Base-by-base conservation (phyloP, 371 early-diverging fungal species). In the Apophysomyces elegans region DNA sequence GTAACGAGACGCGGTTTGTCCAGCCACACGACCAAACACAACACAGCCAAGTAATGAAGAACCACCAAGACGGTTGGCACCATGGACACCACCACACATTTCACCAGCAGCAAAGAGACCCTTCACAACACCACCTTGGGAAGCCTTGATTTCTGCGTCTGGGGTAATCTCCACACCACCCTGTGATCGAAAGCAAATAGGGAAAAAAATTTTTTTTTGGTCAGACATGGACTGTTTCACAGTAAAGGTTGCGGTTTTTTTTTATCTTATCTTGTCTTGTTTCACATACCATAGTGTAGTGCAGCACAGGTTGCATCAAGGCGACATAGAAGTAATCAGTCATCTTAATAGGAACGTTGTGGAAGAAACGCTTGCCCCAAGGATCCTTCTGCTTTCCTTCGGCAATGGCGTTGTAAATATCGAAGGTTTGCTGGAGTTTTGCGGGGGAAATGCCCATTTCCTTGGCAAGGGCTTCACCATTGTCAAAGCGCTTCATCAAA, bases 21-120 rank as follows among this genome's bases (percentile, higher is more conserved):
- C 97, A 46, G 97, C 96, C 43, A 95, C 94, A 72, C 98, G 92
- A 59, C 98, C 98, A 85, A 91, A 98, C 60, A 98, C 98, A 21
- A 96, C 97, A 74, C 98, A 98, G 59, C 95, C 97, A 59, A 97
- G 84, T 44, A 82, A 69, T 39, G 83, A 82, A 14, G 83, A 82
- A 56, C 83, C 83, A 69, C 83, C 83, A 37, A 82, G 79, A 75
- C 83, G 83, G 58, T 82, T 82, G 59, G 83, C 83, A 70, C 83
- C 83, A 44, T 82, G 83, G 59, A 82, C 83, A 78, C 83, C 83
- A 76, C 83, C 83, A 59, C 93, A 89, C 77, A 95, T 91, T 79
- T 96, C 96, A 70, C 96, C 96, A 62, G 94, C 92, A 38, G 94
- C 98, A 69, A 90, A 94, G 61, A 97, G 84, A 70, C 98, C 97